phyloP scores from a whole-genome alignment of 2,329 filamentous ascomycete species.

The Camptophora hylomeconis region DNA sequence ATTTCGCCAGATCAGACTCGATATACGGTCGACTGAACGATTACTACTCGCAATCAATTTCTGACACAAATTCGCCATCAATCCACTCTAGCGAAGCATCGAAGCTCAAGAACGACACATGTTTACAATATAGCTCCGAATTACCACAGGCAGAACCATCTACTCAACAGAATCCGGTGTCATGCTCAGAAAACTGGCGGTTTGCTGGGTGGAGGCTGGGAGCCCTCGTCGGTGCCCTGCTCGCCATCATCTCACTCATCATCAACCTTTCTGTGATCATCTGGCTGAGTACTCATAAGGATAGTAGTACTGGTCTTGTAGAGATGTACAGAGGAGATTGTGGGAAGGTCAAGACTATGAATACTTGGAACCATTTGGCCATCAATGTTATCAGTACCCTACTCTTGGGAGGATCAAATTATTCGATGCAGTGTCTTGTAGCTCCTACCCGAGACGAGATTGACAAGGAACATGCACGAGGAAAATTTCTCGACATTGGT shows the following conservation, averaged over 20 bases:
- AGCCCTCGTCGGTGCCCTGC: constrained; percentile 7
- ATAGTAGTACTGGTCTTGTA: constrained; percentile 4
- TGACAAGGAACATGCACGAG: constrained; percentile 19
- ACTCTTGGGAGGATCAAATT: constrained; percentile 23
- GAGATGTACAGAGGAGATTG: constrained; percentile 12
- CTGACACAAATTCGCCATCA: no score
- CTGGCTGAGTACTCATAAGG: constrained; percentile 7
- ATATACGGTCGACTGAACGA: no score
- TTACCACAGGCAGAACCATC: no score
- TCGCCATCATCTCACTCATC: constrained; percentile 10
- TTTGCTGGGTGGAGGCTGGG: constrained; percentile 13
- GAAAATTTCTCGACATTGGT: constrained; percentile 22
- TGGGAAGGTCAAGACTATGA: constrained; percentile 5
- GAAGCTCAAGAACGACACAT: no score
- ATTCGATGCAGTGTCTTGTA: constrained; percentile 23
- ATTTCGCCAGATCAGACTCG: no score
- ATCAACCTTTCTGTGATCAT: constrained; percentile 10
- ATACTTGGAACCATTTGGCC: constrained; percentile 19
- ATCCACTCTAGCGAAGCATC: no score
- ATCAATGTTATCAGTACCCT: constrained; percentile 25
- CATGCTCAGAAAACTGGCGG: no score
- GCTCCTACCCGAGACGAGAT: constrained; percentile 22
- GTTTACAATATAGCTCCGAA: no score
- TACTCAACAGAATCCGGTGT: no score
- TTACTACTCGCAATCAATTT: no score